A percentile compares a stretch with the other conserved stretches of the same genome.
Evolutionary conservation across 2,329 filamentous ascomycete species (phyloP).

Genomic region (Talaromyces verruculosus): DNA sequence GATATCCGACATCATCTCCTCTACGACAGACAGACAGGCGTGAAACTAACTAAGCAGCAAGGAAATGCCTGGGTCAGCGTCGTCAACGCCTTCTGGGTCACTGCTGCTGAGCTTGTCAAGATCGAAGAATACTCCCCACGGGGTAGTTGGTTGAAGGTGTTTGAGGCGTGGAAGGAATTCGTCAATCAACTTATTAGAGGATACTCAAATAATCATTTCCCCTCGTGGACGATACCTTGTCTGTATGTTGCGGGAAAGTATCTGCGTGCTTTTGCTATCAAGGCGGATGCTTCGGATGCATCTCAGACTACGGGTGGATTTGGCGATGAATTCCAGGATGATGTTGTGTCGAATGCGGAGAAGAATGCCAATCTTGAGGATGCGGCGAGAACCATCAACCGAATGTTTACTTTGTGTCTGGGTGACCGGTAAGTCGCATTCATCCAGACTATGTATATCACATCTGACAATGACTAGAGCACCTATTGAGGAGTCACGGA

Average conservation of each 20-base stretch:
- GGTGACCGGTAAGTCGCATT: slow-evolving; percentile 70
- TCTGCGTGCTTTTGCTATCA: slow-evolving; percentile 82
- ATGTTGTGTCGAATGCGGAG: slow-evolving; percentile 72
- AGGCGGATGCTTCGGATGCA: slow-evolving; percentile 71
- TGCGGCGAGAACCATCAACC: slow-evolving; percentile 84
- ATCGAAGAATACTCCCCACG: slow-evolving; percentile 54
- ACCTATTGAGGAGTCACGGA: slow-evolving; percentile 81
- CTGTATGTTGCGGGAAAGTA: slow-evolving; percentile 86
- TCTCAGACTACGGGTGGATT: slow-evolving; percentile 50
- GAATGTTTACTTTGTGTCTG: slow-evolving; percentile 86
- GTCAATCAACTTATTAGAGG: slow-evolving; percentile 74
- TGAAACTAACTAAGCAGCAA: slow-evolving; percentile 65
- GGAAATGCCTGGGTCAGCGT: slow-evolving; percentile 82
- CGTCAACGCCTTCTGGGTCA: slow-evolving; percentile 80
- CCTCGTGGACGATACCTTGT: slow-evolving; percentile 89
- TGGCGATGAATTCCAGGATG: slow-evolving; percentile 67
- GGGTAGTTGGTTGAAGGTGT: slow-evolving; percentile 77
- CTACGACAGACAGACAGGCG: slow-evolving; percentile 57
- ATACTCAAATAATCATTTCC: slow-evolving; percentile 73
- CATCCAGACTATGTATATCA: neutral
- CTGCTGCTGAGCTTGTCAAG: slow-evolving; percentile 69
- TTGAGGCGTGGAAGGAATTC: slow-evolving; percentile 85
- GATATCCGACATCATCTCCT: slow-evolving; percentile 72
- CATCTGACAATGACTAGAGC: slow-evolving; percentile 54
- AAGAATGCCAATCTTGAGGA: slow-evolving; percentile 87